Conservation (phyloP, 768 basidiomycete species). For the Ephemerocybe angulata region DNA sequence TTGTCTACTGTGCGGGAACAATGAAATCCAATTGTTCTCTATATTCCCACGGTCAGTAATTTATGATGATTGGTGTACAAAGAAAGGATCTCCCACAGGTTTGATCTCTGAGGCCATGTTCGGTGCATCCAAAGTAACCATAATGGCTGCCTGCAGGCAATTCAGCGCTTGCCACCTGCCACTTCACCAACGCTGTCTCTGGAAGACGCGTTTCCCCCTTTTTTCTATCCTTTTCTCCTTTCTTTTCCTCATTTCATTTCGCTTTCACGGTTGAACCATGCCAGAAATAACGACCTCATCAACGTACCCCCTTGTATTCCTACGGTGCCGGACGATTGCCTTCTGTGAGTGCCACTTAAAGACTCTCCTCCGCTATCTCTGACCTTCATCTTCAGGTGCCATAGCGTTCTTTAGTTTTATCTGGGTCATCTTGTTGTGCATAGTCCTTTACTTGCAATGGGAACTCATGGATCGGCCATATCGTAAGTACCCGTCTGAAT, state of each 20-base stretch:
- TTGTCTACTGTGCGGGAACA: too few relatives aligned
- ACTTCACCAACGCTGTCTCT: not conserved
- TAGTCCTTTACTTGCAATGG: conserved; percentile 27
- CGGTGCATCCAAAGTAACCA: not conserved
- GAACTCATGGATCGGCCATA: conserved; percentile 20
- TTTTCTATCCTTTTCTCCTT: not conserved
- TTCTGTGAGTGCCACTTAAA: conserved; percentile 8
- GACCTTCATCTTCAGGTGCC: conserved; percentile 11
- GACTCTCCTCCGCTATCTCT: not conserved
- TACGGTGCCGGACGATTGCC: conserved; percentile 8
- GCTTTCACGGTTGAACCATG: not conserved
- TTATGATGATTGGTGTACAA: too few relatives aligned
- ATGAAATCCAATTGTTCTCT: too few relatives aligned
- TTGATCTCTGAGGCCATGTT: too few relatives aligned
- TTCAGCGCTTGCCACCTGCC: conserved; percentile 2
- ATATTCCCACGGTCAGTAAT: too few relatives aligned
- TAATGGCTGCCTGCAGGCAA: not conserved
- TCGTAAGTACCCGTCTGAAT: conserved; percentile 16
- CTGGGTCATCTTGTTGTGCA: conserved; percentile 25
- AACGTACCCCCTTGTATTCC: conserved; percentile 7
- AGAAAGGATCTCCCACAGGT: too few relatives aligned
- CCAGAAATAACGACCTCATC: not conserved
- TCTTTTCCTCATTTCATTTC: not conserved
- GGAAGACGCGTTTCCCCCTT: conserved; percentile 4
- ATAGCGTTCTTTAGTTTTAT: conserved; percentile 24